Conservation (phyloP, 192 early-diverging fungal genomes). For the Endogone sp. region DNA sequence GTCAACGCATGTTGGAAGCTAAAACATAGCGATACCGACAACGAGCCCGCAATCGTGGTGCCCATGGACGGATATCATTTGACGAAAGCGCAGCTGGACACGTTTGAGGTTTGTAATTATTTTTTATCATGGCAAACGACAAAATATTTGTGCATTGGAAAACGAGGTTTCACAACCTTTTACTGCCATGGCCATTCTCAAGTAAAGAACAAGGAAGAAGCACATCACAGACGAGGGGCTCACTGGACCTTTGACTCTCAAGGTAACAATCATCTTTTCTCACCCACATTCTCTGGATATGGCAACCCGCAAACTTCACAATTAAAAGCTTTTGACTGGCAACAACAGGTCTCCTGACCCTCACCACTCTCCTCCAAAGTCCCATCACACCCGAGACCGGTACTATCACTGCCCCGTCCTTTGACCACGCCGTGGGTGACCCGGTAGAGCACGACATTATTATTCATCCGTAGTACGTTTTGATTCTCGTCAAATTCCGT, state of each 20-base stretch:
- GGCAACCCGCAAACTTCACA: neutral
- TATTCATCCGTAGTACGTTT: slow-evolving; percentile 23
- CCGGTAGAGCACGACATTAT: slow-evolving; percentile 37
- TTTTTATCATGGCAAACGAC: too few species aligned
- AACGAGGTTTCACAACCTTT: neutral
- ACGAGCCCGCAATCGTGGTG: slow-evolving; percentile 19
- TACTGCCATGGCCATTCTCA: neutral
- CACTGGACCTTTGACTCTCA: slow-evolving; percentile 48
- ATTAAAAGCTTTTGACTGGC: neutral
- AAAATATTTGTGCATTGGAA: too few species aligned
- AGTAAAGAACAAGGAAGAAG: slow-evolving; percentile 32
- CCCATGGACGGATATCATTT: slow-evolving; percentile 59
- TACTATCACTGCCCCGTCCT: slow-evolving; percentile 37
- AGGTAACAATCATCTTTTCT: slow-evolving; percentile 9
- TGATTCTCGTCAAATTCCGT: neutral
- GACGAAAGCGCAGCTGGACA: slow-evolving; percentile 25
- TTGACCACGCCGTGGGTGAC: slow-evolving; percentile 44
- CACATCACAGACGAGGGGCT: slow-evolving; percentile 44
- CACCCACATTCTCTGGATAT: too few species aligned
- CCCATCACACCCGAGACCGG: slow-evolving; percentile 4
- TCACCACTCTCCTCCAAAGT: slow-evolving; percentile 11
- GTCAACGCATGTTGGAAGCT: slow-evolving; percentile 11
- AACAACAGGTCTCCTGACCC: slow-evolving; percentile 11
- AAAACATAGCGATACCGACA: neutral
- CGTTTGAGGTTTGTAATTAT: slow-evolving; percentile 14